These are phyloP conservation scores for Macrophomina pseudophaseolina DNA, from an alignment of 2,329 filamentous ascomycete genomes.

Conservation along the genomic window DNA sequence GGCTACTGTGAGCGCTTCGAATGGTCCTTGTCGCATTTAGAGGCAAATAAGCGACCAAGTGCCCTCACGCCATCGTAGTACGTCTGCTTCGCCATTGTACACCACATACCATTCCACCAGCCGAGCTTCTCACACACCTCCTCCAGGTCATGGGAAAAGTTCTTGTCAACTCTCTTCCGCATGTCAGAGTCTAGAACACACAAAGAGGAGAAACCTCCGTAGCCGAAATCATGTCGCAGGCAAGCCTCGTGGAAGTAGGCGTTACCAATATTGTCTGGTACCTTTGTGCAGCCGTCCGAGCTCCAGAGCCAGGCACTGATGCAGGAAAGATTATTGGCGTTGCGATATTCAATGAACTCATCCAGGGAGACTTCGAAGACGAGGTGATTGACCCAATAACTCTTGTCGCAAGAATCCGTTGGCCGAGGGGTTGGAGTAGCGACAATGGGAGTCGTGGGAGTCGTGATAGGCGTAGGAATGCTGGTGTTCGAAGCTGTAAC, in stretches of 20 bases:
- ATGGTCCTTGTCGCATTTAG: neutral
- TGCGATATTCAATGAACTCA: conserved; percentile 11
- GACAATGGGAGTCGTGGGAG: neutral
- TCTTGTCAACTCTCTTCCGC: neutral
- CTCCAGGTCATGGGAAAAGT: neutral
- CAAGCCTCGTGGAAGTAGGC: neutral
- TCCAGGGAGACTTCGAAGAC: neutral
- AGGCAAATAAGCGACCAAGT: neutral
- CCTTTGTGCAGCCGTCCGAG: neutral
- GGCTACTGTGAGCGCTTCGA: neutral
- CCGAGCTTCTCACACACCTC: neutral
- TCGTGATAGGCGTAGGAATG: neutral
- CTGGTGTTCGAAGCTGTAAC: neutral
- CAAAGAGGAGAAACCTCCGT: neutral
- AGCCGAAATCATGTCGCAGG: conserved; percentile 19
- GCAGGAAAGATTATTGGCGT: conserved; percentile 6
- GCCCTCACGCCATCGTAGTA: conserved; percentile 5
- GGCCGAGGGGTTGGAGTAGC: neutral
- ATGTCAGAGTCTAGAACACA: neutral
- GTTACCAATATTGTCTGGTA: neutral
- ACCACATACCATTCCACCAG: neutral
- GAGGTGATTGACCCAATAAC: neutral
- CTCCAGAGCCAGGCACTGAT: neutral
- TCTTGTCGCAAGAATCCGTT: neutral
- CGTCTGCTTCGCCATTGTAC: neutral